phyloP scores from a whole-genome alignment of 2,329 filamentous ascomycete species.

The Fusarium sp. region DNA sequence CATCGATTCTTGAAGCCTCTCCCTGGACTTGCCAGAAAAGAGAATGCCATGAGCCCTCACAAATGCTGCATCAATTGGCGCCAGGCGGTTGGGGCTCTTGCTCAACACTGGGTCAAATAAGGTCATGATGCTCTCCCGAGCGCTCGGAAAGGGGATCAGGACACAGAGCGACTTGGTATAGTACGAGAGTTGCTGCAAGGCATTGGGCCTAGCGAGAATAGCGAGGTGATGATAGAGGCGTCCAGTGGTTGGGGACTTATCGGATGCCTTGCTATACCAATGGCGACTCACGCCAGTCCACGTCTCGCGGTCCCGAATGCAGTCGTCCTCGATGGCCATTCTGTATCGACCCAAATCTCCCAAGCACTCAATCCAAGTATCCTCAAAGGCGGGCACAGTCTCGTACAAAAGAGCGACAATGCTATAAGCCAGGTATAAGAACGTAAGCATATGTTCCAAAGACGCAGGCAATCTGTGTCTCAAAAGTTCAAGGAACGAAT shows the following conservation, averaged over 20 bases:
- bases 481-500: conserved; percentile 83
- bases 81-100: conserved; percentile 49
- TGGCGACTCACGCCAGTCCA: conserved; percentile 85
- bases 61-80: conserved; percentile 66
- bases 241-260: conserved; percentile 79
- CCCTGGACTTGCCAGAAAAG: conserved; percentile 64
- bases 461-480: conserved; percentile 80
- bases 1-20: conserved; percentile 59
- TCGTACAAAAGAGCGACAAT: conserved; percentile 92
- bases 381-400: conserved; percentile 83
- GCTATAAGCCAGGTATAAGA: conserved; percentile 89
- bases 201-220: conserved; percentile 77
- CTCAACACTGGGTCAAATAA: conserved; percentile 71
- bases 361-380: conserved; percentile 94
- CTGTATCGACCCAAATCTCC: conserved; percentile 85
- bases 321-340: conserved; percentile 92
- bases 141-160: conserved; percentile 73
- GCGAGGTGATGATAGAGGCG: conserved; percentile 90
- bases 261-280: conserved; percentile 88
- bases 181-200: conserved; percentile 77
- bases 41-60: conserved; percentile 74
- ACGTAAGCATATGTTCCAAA: conserved; percentile 89
- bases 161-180: conserved; percentile 79
- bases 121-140: conserved; percentile 76
- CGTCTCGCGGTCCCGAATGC: conserved; percentile 78